Base-by-base conservation (phyloP, 2,329 filamentous ascomycete species). In the Monosporascus sp. region DNA sequence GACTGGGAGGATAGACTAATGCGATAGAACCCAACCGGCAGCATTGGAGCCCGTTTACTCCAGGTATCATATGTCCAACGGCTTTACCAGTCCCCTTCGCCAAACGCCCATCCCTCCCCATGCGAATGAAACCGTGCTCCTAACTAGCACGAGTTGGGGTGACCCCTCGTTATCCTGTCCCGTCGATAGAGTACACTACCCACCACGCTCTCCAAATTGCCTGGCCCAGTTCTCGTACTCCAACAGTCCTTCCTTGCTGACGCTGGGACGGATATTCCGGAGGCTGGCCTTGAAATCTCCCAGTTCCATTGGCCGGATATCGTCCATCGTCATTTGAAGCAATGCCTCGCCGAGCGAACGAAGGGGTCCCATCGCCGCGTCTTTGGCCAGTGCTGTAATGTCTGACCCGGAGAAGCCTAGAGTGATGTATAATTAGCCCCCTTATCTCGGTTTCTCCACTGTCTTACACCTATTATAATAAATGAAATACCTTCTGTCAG, bases 361-460 rank as follows among this genome's bases (percentile, higher is more conserved):
- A 14, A 99, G 76, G 0, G 94, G 94, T 0, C 94, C 93, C 94
- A 99, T 99, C 3, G 94, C 94, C 8, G 94, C 94, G 67, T 99
- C 94, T 72, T 99, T 99, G 7, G 94, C 94, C 8, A 99, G 77
- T 1, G 94, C 92, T 22, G 94, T 97, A 60, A 99, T 96, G 65
- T 99, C 94, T 2, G 91, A 96, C 45, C 94, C 94, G 8, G 91
- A 97, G 73, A 96, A 99, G n/a, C 91, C 92, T 97, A 52, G 14
- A 38, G 43, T 35, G 22, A 48, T 25, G 39, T 47, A 51, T 11
- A 8, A 24, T 31, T 31, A 31, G 27, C 27, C 27, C 27, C 27
- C 27, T 6, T 7, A 31, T 31, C 27, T 14, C 27, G 9, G 27
- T 31, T 5, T 8, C 27, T 31, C 27, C 9, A 14, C 27, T 31